A percentile compares a stretch with the other conserved stretches of the same genome.
Evolutionary conservation across 352 stramenopile species (phyloP).

Genomic region (Aphanomyces stellatus): DNA sequence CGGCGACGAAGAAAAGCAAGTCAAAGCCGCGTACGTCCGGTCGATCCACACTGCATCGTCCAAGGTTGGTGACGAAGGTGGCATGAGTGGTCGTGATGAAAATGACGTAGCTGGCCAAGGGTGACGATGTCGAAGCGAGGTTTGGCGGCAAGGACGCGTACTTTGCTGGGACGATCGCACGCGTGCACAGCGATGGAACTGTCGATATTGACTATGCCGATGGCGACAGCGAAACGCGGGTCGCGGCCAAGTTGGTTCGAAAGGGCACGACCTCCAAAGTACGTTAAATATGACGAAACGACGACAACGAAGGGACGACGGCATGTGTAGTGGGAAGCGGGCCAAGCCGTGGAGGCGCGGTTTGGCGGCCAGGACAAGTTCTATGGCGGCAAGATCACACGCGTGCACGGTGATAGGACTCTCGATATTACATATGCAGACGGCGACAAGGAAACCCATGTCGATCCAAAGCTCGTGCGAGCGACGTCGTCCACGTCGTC

Average conservation of each 20-base stretch:
- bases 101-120: constrained; percentile 38
- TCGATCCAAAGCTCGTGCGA: constrained; percentile 19
- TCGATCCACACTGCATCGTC: not conserved
- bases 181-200: constrained; percentile 39
- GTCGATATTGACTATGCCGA: constrained; percentile 69
- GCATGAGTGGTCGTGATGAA: not conserved
- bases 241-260: constrained; percentile 20
- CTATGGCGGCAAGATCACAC: constrained; percentile 42
- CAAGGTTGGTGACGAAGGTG: not conserved
- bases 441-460: constrained; percentile 50
- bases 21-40: not conserved
- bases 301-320: no score
- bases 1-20: constrained; percentile 40
- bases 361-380: constrained; percentile 46
- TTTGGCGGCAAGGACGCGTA: constrained; percentile 44
- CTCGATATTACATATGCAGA: constrained; percentile 69
- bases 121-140: constrained; percentile 48
- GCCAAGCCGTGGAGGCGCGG: constrained; percentile 50
- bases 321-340: constrained; percentile 43
- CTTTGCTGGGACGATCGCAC: constrained; percentile 42
- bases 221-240: constrained; percentile 50
- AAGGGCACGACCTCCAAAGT: no score
- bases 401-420: constrained; percentile 37
- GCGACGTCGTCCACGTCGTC: not conserved
- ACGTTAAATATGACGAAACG: no score